Evolutionary conservation across 2,329 filamentous ascomycete genomes (phyloP).

Genomic region (Coniochaeta ligniaria): DNA sequence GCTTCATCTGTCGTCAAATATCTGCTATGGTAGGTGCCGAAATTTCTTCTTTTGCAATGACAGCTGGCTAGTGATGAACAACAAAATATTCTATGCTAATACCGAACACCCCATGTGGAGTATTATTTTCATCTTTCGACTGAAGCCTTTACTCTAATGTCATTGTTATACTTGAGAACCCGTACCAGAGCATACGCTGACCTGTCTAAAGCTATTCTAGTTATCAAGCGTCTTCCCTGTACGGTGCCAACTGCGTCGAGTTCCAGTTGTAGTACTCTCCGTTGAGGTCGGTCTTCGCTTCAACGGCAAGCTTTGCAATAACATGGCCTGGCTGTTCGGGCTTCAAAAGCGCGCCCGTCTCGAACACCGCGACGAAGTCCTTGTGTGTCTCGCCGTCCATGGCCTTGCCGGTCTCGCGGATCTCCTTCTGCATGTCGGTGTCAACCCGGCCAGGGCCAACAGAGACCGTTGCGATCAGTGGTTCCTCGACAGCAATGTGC

Average conservation of each 20-base stretch:
- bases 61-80: constrained; percentile 54
- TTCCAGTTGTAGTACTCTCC: constrained; percentile 63
- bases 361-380: constrained; percentile 62
- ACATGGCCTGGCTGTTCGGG: constrained; percentile 82
- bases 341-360: constrained; percentile 63
- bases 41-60: neutral
- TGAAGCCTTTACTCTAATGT: constrained; percentile 41
- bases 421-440: constrained; percentile 81
- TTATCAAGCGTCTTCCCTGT: constrained; percentile 32
- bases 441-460: constrained; percentile 77
- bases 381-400: constrained; percentile 54
- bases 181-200: constrained; percentile 11
- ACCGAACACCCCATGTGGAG: constrained; percentile 61
- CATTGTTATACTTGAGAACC: constrained; percentile 18
- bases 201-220: constrained; percentile 2
- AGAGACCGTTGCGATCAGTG: constrained; percentile 63
- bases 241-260: constrained; percentile 42
- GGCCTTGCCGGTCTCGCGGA: constrained; percentile 53
- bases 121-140: constrained; percentile 78
- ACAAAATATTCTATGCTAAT: constrained; percentile 72
- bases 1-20: neutral
- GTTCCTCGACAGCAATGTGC: constrained; percentile 71
- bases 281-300: constrained; percentile 58
- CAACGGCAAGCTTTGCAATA: constrained; percentile 69
- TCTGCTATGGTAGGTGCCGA: constrained; percentile 12